Percentiles rank a stretch among this genome's conserved stretches.
Evolutionary conservation across 2,329 filamentous ascomycete genomes (phyloP).

Genomic region (Zymoseptoria ardabiliae): DNA sequence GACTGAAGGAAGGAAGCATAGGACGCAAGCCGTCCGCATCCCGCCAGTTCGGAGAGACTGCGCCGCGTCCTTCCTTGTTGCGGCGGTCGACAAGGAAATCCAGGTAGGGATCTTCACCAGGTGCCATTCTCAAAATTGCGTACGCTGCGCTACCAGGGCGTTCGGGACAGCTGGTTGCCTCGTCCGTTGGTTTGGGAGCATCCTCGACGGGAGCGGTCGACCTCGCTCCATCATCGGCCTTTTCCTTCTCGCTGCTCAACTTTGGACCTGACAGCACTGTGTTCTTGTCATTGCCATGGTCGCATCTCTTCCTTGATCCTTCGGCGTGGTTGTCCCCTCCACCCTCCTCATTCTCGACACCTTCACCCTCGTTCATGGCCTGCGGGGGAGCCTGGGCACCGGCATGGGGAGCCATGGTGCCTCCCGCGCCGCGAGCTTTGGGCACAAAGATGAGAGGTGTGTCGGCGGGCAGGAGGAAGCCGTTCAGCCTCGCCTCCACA

Average conservation of each 20-base stretch:
- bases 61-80: neutral
- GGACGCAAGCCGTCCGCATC: no score
- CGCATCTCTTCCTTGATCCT: no score
- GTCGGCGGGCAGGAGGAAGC: neutral
- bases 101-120: neutral
- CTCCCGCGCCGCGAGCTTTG: neutral
- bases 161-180: no score
- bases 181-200: neutral
- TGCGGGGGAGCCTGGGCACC: neutral
- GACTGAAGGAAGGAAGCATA: no score
- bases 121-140: neutral
- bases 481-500: neutral
- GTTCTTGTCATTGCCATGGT: neutral
- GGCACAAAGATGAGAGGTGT: neutral
- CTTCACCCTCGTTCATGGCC: neutral
- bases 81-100: neutral
- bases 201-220: no score
- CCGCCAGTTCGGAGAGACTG: no score
- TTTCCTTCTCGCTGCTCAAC: neutral
- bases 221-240: neutral
- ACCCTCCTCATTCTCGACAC: neutral
- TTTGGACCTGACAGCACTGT: neutral
- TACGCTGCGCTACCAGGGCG: neutral
- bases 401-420: neutral
- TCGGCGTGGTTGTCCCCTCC: neutral